These are phyloP conservation scores for Parietaria judaica DNA, from an alignment of 306 rosid species.

Conservation along the genomic window DNA sequence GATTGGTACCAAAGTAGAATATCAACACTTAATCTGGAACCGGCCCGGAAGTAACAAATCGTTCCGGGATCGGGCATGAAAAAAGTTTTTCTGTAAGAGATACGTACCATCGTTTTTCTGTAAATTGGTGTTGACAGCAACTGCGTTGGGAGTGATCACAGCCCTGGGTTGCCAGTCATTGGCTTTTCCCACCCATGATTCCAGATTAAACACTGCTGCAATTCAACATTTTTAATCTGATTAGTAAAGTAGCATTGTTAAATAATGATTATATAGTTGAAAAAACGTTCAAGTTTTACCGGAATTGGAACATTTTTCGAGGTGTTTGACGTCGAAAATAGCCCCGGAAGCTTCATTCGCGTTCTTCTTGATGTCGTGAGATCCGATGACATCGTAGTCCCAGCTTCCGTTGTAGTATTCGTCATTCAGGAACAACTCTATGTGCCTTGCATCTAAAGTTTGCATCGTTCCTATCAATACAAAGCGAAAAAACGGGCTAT, in stretches of 20 bases:
- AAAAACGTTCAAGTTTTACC: slow-evolving; percentile 37
- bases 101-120: slow-evolving; percentile 79
- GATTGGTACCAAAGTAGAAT: not conserved
- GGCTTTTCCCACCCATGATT: slow-evolving; percentile 68
- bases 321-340: slow-evolving; percentile 64
- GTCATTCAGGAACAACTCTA: slow-evolving; percentile 70
- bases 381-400: slow-evolving; percentile 81
- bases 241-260: no score
- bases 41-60: no score
- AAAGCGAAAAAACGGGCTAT: not conserved
- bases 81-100: slow-evolving; percentile 3
- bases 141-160: slow-evolving; percentile 67
- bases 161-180: slow-evolving; percentile 98
- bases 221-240: slow-evolving; percentile 16
- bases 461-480: slow-evolving; percentile 85
- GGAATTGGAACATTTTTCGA: slow-evolving; percentile 48
- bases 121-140: slow-evolving; percentile 89
- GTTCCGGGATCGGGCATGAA: not conserved
- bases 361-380: slow-evolving; percentile 67
- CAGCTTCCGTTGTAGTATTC: slow-evolving; percentile 68
- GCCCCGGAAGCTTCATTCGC: slow-evolving; percentile 83
- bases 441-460: slow-evolving; percentile 87
- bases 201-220: slow-evolving; percentile 65
- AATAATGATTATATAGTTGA: not conserved
- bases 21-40: no score